These are phyloP conservation scores for Bipolaris zeicola DNA, from an alignment of 2,329 filamentous ascomycete genomes.

Conservation along the genomic window DNA sequence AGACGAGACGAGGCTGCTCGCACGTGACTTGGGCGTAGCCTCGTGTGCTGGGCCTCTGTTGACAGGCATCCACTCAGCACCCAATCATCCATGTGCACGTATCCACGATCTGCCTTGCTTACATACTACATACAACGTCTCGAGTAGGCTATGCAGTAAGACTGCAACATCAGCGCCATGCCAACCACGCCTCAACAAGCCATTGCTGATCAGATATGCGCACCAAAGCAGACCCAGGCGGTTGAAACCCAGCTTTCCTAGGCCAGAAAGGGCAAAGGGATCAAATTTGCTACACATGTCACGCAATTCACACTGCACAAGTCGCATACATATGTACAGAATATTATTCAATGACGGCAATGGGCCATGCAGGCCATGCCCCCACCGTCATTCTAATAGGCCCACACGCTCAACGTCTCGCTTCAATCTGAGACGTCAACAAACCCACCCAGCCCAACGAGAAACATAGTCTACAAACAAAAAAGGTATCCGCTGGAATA, in stretches of 20 bases:
- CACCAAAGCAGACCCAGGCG: no score
- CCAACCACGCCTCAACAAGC: background rate
- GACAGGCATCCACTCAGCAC: background rate
- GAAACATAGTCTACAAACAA: conserved; percentile 28
- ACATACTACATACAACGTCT: no score
- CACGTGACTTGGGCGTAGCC: background rate
- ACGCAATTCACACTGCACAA: background rate
- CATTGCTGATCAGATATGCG: background rate
- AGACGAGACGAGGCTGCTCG: no score
- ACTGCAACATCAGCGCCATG: background rate
- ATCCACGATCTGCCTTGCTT: background rate
- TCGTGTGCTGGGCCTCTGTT: background rate
- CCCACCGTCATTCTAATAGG: background rate
- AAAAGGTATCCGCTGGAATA: conserved; percentile 24
- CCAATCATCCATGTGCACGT: background rate
- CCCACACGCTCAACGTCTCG: background rate
- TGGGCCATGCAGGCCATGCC: background rate
- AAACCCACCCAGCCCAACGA: conserved; percentile 6
- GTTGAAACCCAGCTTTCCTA: background rate
- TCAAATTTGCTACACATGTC: background rate
- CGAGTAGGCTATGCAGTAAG: background rate
- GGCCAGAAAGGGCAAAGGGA: background rate
- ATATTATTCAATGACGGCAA: background rate
- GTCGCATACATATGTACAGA: background rate
- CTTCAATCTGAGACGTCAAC: conserved; percentile 6